phyloP scores from a whole-genome alignment of 1,284 basidiomycete species.

The Takashimella tepidaria region DNA sequence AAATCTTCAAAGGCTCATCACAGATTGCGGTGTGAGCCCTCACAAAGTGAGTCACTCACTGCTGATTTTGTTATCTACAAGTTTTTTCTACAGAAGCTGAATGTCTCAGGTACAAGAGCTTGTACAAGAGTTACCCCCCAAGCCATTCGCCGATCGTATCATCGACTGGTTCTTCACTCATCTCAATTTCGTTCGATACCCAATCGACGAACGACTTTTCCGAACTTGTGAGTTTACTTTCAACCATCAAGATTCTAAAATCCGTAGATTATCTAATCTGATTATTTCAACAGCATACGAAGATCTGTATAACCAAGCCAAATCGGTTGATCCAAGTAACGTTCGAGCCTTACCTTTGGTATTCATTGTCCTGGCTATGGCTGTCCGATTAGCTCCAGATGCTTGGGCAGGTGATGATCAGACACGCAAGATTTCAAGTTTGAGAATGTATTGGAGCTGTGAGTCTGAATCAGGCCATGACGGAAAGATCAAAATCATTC shows the following conservation, averaged over 20 bases:
- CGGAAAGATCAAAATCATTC: no score
- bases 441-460: constrained; percentile 93
- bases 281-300: constrained; percentile 55
- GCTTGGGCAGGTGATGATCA: constrained; percentile 71
- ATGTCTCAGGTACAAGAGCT: constrained; percentile 63
- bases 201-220: constrained; percentile 81
- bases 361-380: constrained; percentile 88
- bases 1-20: constrained; percentile 62
- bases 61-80: background rate
- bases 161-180: constrained; percentile 48
- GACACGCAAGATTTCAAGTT: constrained; percentile 66
- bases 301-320: constrained; percentile 69
- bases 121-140: constrained; percentile 78
- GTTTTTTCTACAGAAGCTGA: background rate
- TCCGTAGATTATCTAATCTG: background rate
- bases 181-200: constrained; percentile 93
- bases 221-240: constrained; percentile 50
- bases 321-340: constrained; percentile 70
- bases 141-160: constrained; percentile 62
- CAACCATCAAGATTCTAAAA: background rate
- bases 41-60: constrained; percentile 58
- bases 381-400: constrained; percentile 78
- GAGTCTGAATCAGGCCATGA: no score
- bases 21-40: constrained; percentile 82
- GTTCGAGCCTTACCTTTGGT: constrained; percentile 83